phyloP scores from a whole-genome alignment of 192 early-diverging fungal species.

The Rhizophlyctis rosea region DNA sequence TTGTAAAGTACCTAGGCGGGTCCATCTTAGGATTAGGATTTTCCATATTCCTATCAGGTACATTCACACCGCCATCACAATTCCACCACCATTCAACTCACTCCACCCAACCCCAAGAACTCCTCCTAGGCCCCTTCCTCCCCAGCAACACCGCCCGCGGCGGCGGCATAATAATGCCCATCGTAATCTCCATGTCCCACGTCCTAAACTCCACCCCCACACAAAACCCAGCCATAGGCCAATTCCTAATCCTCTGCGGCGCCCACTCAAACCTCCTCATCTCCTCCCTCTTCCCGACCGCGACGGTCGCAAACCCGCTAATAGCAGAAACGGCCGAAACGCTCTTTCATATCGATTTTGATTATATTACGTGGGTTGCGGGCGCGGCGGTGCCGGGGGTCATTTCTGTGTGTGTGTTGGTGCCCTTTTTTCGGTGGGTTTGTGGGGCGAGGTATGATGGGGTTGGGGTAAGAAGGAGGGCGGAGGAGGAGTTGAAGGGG shows the following conservation, averaged over 20 bases:
- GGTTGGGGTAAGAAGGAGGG: conserved; percentile 1
- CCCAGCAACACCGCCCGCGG: conserved; percentile 71
- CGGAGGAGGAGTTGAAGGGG: conserved; percentile 20
- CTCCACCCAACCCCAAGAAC: too few relatives aligned
- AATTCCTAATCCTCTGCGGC: conserved; percentile 61
- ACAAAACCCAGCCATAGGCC: conserved; percentile 39
- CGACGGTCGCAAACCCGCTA: conserved; percentile 74
- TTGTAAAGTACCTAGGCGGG: conserved; percentile 52
- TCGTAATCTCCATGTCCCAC: conserved; percentile 63
- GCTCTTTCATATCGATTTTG: conserved; percentile 64
- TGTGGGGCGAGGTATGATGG: conserved; percentile 26
- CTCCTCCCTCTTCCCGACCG: conserved; percentile 71
- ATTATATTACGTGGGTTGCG: conserved; percentile 60
- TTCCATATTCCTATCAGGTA: conserved; percentile 21
- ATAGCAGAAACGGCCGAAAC: conserved; percentile 54
- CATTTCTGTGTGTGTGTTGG: conserved; percentile 16
- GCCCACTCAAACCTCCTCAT: conserved; percentile 68
- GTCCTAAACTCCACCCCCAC: conserved; percentile 49
- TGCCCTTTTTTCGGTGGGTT: conserved; percentile 5
- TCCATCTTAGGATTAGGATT: conserved; percentile 46
- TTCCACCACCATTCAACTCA: conserved; percentile 37
- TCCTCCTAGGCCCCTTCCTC: conserved; percentile 65
- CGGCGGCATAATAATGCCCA: conserved; percentile 72
- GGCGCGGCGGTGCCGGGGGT: conserved; percentile 54
- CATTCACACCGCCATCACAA: conserved; percentile 34